Conservation (phyloP, 352 stramenopile genomes). For the Phytophthora crassamura region DNA sequence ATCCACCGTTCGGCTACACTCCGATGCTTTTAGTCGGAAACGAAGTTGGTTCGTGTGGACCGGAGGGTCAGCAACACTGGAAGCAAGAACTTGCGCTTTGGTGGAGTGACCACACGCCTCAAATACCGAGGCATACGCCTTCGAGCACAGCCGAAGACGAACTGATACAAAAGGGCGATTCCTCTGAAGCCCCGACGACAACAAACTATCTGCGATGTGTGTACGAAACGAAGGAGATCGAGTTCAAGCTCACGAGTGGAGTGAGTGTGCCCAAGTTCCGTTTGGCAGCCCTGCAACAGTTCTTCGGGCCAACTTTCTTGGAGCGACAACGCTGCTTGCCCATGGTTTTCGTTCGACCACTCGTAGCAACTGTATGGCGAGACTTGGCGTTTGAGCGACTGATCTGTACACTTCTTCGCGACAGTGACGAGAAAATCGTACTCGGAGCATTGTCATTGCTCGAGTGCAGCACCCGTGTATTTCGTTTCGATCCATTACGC, state of each 20-base stretch:
- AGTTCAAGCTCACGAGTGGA: constrained; percentile 48
- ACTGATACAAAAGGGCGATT: not conserved
- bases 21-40: not conserved
- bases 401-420: constrained; percentile 37
- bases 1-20: constrained; percentile 8
- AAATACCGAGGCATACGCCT: constrained; percentile 7
- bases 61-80: not conserved
- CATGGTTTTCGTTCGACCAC: constrained; percentile 30
- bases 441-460: constrained; percentile 42
- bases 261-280: constrained; percentile 49
- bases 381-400: constrained; percentile 34
- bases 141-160: constrained; percentile 13
- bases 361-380: constrained; percentile 39
- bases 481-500: constrained; percentile 33
- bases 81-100: constrained; percentile 11
- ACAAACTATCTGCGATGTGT: constrained; percentile 25
- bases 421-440: constrained; percentile 49
- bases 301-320: constrained; percentile 38
- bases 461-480: constrained; percentile 45
- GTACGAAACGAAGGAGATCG: constrained; percentile 47
- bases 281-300: constrained; percentile 43
- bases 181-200: not conserved
- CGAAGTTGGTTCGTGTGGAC: not conserved
- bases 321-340: constrained; percentile 39
- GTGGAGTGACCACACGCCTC: constrained; percentile 20